Evolutionary conservation across 75 land plant species (phyloP), one percentile per base, ranked within the genome.

Genomic region (Ceratopteris richardii): DNA sequence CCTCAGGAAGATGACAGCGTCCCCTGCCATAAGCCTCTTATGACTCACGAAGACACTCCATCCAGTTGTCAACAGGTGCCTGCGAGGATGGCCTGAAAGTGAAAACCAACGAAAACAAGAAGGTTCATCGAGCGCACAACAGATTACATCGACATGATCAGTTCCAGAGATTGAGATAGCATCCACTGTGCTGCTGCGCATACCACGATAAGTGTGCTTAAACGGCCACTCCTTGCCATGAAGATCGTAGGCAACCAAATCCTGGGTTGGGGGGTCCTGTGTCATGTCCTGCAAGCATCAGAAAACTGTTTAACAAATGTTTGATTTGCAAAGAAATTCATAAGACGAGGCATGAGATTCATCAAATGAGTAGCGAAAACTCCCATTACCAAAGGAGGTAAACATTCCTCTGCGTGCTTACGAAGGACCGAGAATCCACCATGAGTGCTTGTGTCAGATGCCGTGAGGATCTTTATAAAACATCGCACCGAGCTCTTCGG

Each of bases 161-260:
- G n/a, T n/a, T n/a, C n/a, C n/a, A n/a, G n/a, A n/a, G n/a, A n/a
- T n/a, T n/a, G n/a, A n/a, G n/a, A n/a, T n/a, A n/a, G n/a, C n/a
- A n/a, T n/a, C n/a, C n/a, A n/a, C n/a, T n/a, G n/a, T n/a, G n/a
- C n/a, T n/a, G n/a, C n/a, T n/a, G n/a, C n/a, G 9, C 37, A 4
- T 5, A 84, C 92, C 93, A 77, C 93, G 64, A 58, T 85, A 88
- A 39, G 86, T 88, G 54, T 88, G 93, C 17, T 85, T 76, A 51
- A 88, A 88, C 54, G 75, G 82, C 87, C 90, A 87, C 51, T 87
- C 90, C 48, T 71, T 67, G 14, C 83, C 77, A 77, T 87, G 90
- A 28, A 83, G 68, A 75, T 87, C 90, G 37, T 64, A 67, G 0
- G 87, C 83, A 27, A 80, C 81, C 65, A 87, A 61, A 66, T 87